Evolutionary conservation across 768 basidiomycete species (phyloP).

Genomic region (Termitomyces sp.): DNA sequence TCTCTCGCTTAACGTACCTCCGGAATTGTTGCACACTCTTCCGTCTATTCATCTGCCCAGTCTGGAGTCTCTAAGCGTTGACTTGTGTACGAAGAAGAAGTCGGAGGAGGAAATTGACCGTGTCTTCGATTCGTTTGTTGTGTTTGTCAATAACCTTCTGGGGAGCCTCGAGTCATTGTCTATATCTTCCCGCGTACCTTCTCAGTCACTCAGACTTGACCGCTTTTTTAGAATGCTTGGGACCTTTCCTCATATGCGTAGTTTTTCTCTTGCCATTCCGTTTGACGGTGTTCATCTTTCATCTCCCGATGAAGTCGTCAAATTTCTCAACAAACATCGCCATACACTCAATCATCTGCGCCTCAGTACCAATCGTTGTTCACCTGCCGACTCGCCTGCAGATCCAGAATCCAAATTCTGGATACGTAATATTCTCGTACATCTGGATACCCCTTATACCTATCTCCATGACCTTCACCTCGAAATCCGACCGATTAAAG

Average conservation of each 20-base stretch:
- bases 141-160: slow-evolving; percentile 39
- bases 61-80: slow-evolving; percentile 30
- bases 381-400: slow-evolving; percentile 13
- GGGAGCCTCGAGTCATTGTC: slow-evolving; percentile 31
- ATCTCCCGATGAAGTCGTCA: slow-evolving; percentile 24
- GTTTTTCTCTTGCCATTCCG: slow-evolving; percentile 36
- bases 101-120: slow-evolving; percentile 24
- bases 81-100: slow-evolving; percentile 27
- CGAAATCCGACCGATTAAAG: slow-evolving; percentile 34
- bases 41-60: slow-evolving; percentile 27
- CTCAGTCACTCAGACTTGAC: slow-evolving; percentile 33
- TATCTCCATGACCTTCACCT: slow-evolving; percentile 27
- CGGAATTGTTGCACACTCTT: slow-evolving; percentile 27
- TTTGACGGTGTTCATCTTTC: slow-evolving; percentile 38
- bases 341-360: slow-evolving; percentile 28
- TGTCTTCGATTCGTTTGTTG: slow-evolving; percentile 33
- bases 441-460: slow-evolving; percentile 23
- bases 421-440: slow-evolving; percentile 35
- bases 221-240: slow-evolving; percentile 32
- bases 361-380: slow-evolving; percentile 27
- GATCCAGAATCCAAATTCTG: slow-evolving; percentile 29
- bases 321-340: slow-evolving; percentile 31
- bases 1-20: slow-evolving; percentile 35
- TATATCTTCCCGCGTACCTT: slow-evolving; percentile 28
- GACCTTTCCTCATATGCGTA: slow-evolving; percentile 31